These are phyloP conservation scores for Fusarium setosum DNA, from an alignment of 2,329 filamentous ascomycete species.

Conservation along the genomic window DNA sequence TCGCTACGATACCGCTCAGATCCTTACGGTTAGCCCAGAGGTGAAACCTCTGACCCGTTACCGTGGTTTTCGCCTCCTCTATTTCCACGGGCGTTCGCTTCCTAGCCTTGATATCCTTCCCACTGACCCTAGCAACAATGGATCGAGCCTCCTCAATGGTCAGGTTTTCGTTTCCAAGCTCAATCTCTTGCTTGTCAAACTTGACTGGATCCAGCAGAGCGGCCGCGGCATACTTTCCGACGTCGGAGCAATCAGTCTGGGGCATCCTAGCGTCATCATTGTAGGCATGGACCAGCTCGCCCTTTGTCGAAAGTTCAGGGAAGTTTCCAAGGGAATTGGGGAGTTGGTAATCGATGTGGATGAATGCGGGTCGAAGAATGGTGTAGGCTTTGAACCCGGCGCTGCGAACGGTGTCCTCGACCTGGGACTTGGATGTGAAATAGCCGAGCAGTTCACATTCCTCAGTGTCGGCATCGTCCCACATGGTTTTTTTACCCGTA, in stretches of 20 bases:
- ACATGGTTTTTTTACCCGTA: slow-evolving; percentile 30
- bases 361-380: slow-evolving; percentile 47
- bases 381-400: slow-evolving; percentile 47
- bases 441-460: slow-evolving; percentile 41
- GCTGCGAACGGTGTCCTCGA: slow-evolving; percentile 48
- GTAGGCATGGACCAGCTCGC: slow-evolving; percentile 42
- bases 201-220: slow-evolving; percentile 45
- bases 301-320: slow-evolving; percentile 41
- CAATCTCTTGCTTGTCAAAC: slow-evolving; percentile 47
- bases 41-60: slow-evolving; percentile 21
- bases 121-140: slow-evolving; percentile 45
- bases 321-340: slow-evolving; percentile 42
- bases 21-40: slow-evolving; percentile 18
- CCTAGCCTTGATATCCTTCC: slow-evolving; percentile 39
- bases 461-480: slow-evolving; percentile 34
- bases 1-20: neutral
- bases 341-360: slow-evolving; percentile 44
- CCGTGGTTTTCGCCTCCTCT: neutral
- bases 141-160: slow-evolving; percentile 45
- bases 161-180: slow-evolving; percentile 43
- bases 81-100: slow-evolving; percentile 27
- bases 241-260: slow-evolving; percentile 45
- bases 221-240: slow-evolving; percentile 48
- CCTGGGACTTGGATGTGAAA: slow-evolving; percentile 50
- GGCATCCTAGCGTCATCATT: slow-evolving; percentile 36